Base-by-base conservation (phyloP, 1,139 yeast genomes). In the Candida albicans region DNA sequence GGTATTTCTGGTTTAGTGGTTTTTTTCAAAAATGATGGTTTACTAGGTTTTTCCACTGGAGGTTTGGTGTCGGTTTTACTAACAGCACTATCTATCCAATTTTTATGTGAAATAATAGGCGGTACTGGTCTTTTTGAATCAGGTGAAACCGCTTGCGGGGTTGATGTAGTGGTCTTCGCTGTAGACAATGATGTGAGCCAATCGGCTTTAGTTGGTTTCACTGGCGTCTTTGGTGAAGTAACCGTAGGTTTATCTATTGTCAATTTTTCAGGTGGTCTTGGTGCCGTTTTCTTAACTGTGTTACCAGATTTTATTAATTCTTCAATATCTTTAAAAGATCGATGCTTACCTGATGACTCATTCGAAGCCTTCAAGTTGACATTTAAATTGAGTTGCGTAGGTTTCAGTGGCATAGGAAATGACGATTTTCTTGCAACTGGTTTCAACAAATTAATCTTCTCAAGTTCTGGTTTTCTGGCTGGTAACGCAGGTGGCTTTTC, bases 291-390 rank as follows among this genome's bases (percentile, higher is more conserved):
- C 25, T 43, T 24, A 32, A 26, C 25, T 37, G 34, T 28, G 24
- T 34, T 33, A 2, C 51, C 52, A 2, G 37, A 30, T 24, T 49
- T 53, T 12, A 62, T 59, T 8, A 50, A 42, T 1, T 39, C 38
- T 39, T 62, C 66, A 43, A 62, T 52, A n/a, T 59, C 56, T 2
- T 55, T 41, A 44, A 63, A 63, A 4, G 66, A 57, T 27, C 51
- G 44, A 38, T 52, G 52, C 31, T 48, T 44, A 8, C 44, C 39
- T 9, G 26, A 37, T 2, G 31, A 33, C 9, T 27, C 27, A 4
- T 33, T 15, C 8, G 34, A 15, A 3, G 37, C 9, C 13, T 34
- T 24, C 15, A 39, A 28, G 13, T 39, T 39, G 6, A 34, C 22
- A 3, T 13, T 11, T 12, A 24, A n/a, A n/a, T 10, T 33, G 10